phyloP scores from a whole-genome alignment of 768 basidiomycete species.

The Tricholoma sp. region DNA sequence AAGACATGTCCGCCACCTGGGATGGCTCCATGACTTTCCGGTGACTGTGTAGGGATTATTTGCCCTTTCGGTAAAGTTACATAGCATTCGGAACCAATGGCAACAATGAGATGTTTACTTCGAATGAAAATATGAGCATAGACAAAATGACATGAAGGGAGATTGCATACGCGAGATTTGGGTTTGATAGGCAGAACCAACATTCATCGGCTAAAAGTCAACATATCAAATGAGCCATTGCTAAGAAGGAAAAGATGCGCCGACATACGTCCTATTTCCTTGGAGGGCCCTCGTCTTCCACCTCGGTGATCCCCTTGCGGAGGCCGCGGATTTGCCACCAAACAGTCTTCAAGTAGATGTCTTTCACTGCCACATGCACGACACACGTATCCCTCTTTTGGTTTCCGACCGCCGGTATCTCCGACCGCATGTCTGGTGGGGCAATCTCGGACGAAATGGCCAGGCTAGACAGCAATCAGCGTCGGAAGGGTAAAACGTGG shows the following conservation, averaged over 20 bases:
- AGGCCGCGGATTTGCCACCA: constrained; percentile 53
- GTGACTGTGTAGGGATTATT: constrained; percentile 75
- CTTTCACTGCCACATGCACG: constrained; percentile 84
- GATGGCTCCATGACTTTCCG: constrained; percentile 45
- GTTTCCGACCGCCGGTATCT: constrained; percentile 80
- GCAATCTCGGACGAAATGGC: constrained; percentile 87
- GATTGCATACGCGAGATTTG: constrained; percentile 69
- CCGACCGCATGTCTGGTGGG: constrained; percentile 73
- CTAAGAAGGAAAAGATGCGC: background rate
- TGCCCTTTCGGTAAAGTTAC: constrained; percentile 96
- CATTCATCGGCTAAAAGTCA: constrained; percentile 76
- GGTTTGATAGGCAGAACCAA: constrained; percentile 98
- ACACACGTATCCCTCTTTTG: constrained; percentile 84
- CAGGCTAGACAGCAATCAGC: constrained; percentile 40
- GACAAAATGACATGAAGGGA: background rate
- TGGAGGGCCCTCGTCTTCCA: constrained; percentile 53
- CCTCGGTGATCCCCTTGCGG: constrained; percentile 32
- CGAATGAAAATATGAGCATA: constrained; percentile 8
- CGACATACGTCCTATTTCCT: constrained; percentile 75
- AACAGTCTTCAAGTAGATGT: constrained; percentile 88
- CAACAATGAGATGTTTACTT: constrained; percentile 93
- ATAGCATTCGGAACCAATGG: constrained; percentile 92
- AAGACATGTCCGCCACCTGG: constrained; percentile 97
- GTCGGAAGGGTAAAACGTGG: background rate
- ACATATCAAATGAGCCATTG: background rate